A percentile compares a stretch with the other conserved stretches of the same genome.
These are phyloP conservation scores for Aurantiochytrium sp. DNA, from an alignment of 108 stramenopile genomes.

Conservation along the genomic window DNA sequence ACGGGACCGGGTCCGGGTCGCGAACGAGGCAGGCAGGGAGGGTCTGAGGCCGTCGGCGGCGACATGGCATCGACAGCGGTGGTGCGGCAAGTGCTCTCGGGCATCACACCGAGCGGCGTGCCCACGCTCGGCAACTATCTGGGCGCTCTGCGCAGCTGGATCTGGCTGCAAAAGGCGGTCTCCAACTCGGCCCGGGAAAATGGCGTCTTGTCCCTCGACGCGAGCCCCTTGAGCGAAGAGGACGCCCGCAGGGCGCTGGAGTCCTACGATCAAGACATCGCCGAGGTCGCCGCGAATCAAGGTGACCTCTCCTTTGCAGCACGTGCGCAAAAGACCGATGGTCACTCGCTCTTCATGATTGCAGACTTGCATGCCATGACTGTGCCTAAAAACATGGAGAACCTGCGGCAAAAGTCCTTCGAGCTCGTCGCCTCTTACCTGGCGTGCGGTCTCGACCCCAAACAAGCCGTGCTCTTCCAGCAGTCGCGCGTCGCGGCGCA, in stretches of 20 bases:
- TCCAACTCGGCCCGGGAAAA: background rate
- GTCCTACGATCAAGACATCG: constrained; percentile 51
- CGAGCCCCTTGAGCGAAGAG: background rate
- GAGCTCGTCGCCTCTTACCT: background rate
- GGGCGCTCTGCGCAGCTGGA: constrained; percentile 95
- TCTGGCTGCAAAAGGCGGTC: constrained; percentile 67
- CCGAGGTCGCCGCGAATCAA: constrained; percentile 8
- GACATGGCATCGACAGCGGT: background rate
- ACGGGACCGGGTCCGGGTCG: too few species aligned
- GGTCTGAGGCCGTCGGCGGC: too few species aligned
- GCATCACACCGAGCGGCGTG: constrained; percentile 94
- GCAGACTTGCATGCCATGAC: constrained; percentile 99
- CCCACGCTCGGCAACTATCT: constrained; percentile 97
- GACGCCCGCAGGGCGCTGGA: constrained; percentile 46
- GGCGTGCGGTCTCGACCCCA: constrained; percentile 72
- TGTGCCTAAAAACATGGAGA: constrained; percentile 83
- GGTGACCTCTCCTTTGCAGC: background rate
- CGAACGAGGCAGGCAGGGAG: too few species aligned
- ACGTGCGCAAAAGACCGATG: constrained; percentile 27
- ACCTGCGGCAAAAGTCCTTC: constrained; percentile 63
- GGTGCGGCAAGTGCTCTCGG: constrained; percentile 63
- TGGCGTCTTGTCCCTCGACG: background rate
- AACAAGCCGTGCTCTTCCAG: constrained; percentile 76
- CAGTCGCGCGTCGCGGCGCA: constrained; percentile 93
- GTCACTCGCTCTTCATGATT: constrained; percentile 72